These are phyloP conservation scores for Pseudotsuga menziesii DNA, from an alignment of 75 land plant species.

Conservation along the genomic window DNA sequence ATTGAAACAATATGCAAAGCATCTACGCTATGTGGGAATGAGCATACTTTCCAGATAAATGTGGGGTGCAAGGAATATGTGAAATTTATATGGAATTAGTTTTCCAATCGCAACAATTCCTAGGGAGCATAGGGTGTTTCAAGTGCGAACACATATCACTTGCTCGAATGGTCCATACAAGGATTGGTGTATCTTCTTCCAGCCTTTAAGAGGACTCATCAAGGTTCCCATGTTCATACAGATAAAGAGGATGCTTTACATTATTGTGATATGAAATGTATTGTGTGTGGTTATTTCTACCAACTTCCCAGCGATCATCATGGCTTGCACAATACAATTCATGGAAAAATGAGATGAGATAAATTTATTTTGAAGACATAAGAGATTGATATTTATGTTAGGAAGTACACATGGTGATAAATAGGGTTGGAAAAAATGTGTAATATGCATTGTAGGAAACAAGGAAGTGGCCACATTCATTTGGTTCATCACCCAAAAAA, in stretches of 20 bases:
- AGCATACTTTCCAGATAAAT: too few species aligned
- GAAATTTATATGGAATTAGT: too few species aligned
- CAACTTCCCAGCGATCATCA: conserved; percentile 22
- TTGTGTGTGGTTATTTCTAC: conserved; percentile 33
- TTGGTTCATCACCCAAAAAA: neutral
- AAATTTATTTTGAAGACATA: conserved; percentile 17
- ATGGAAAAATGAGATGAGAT: conserved; percentile 21
- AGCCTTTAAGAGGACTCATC: neutral
- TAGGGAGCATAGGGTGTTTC: too few species aligned
- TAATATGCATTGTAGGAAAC: conserved; percentile 20
- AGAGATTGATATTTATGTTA: conserved; percentile 20
- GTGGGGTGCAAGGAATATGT: too few species aligned
- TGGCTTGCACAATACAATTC: conserved; percentile 28
- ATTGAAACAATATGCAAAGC: too few species aligned
- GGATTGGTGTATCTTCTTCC: neutral
- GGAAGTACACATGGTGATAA: conserved; percentile 27
- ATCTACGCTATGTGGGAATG: too few species aligned
- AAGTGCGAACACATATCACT: too few species aligned
- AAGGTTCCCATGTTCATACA: conserved; percentile 23
- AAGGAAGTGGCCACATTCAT: conserved; percentile 25
- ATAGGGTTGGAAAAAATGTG: conserved; percentile 29
- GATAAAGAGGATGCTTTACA: too few species aligned
- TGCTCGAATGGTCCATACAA: neutral
- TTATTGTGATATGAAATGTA: too few species aligned
- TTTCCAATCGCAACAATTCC: too few species aligned